Evolutionary conservation across 768 basidiomycete species (phyloP).

Genomic region (Amanita subjunquillea): DNA sequence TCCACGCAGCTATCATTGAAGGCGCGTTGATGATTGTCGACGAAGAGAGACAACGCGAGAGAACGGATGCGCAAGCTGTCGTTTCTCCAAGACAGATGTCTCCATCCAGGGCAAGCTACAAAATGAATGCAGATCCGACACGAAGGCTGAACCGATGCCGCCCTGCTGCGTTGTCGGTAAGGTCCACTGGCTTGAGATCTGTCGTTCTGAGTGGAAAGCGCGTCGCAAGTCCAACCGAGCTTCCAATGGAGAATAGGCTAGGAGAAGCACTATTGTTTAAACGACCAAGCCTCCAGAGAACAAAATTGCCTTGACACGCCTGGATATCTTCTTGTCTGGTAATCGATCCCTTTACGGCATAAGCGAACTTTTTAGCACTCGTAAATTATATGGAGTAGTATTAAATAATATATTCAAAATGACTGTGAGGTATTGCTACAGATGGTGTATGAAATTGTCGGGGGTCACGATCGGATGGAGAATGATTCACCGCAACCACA

Average conservation of each 20-base stretch:
- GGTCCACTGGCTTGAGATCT: constrained; percentile 11
- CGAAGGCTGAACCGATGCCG: neutral
- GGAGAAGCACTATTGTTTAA: constrained; percentile 51
- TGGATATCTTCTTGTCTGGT: neutral
- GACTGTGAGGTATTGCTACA: constrained; percentile 5
- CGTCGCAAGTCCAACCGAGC: constrained; percentile 62
- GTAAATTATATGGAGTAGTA: constrained; percentile 9
- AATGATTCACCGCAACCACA: constrained; percentile 95
- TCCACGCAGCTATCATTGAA: constrained; percentile 78
- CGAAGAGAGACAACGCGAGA: constrained; percentile 39
- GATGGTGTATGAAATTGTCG: neutral
- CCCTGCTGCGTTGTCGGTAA: neutral
- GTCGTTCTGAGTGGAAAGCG: constrained; percentile 46
- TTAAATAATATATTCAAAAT: constrained; percentile 3
- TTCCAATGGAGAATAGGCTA: constrained; percentile 47
- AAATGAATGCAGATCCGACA: neutral
- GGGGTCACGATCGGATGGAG: constrained; percentile 38
- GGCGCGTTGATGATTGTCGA: constrained; percentile 71
- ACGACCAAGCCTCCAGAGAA: constrained; percentile 56
- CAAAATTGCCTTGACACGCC: constrained; percentile 10
- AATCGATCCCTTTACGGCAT: neutral
- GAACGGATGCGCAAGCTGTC: neutral
- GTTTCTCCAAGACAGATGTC: neutral
- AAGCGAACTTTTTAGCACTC: neutral
- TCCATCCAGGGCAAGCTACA: neutral